A percentile compares a stretch with the other conserved stretches of the same genome.
These are phyloP conservation scores for Mrakia gelida DNA, from an alignment of 768 basidiomycete species.

Conservation along the genomic window DNA sequence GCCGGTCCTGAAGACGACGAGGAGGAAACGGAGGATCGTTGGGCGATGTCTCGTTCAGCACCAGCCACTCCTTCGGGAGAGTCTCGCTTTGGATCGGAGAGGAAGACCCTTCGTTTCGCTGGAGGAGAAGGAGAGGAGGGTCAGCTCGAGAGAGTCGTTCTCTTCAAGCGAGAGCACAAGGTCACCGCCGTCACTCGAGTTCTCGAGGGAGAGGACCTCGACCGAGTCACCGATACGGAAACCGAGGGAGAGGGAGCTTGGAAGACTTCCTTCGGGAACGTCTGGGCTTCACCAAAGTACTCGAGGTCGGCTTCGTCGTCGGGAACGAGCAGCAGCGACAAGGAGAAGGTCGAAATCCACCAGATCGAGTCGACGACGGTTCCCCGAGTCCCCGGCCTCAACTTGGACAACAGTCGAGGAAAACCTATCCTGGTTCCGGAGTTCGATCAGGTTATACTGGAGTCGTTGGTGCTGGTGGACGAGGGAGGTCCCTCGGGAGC, in stretches of 20 bases:
- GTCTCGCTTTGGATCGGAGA: constrained; percentile 8
- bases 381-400: constrained; percentile 21
- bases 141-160: constrained; percentile 23
- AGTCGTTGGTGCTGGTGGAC: constrained; percentile 47
- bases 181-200: constrained; percentile 30
- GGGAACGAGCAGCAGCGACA: background rate
- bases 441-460: constrained; percentile 46
- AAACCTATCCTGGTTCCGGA: constrained; percentile 31
- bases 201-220: constrained; percentile 29
- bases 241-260: constrained; percentile 20
- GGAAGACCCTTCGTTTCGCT: constrained; percentile 23
- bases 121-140: constrained; percentile 24
- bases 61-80: constrained; percentile 18
- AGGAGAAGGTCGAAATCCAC: constrained; percentile 25
- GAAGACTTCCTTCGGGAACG: background rate
- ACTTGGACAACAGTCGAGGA: constrained; percentile 22
- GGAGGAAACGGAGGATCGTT: constrained; percentile 10
- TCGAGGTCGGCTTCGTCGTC: constrained; percentile 1
- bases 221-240: constrained; percentile 28
- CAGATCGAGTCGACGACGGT: constrained; percentile 14
- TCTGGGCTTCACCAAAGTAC: constrained; percentile 9
- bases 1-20: constrained; percentile 11
- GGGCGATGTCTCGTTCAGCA: constrained; percentile 3
- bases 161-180: constrained; percentile 31
- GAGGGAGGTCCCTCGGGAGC: constrained; percentile 41